Conservation (phyloP, 306 rosid species). For the Lathyrus aphaca region DNA sequence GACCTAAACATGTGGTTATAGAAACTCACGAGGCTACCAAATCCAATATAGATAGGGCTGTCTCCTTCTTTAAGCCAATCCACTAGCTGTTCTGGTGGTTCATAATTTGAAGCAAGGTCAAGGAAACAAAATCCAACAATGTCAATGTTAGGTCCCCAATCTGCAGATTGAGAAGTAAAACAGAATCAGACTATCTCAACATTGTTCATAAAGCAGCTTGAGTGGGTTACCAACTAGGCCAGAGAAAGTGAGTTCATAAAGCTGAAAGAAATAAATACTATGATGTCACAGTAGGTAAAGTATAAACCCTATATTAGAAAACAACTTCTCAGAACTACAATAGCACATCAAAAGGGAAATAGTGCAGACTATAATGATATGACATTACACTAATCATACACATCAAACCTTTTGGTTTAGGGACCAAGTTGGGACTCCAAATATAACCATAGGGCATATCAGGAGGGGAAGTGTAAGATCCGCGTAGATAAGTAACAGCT, state of each 20-base stretch:
- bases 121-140: slow-evolving; percentile 98
- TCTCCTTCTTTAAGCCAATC: slow-evolving; percentile 82
- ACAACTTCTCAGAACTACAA: neutral
- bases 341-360: slow-evolving; percentile 17
- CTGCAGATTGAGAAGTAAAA: slow-evolving; percentile 57
- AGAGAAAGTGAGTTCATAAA: slow-evolving; percentile 9
- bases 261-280: slow-evolving; percentile 16
- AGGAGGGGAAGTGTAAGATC: slow-evolving; percentile 58
- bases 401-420: slow-evolving; percentile 85
- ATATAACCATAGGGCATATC: slow-evolving; percentile 80
- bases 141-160: slow-evolving; percentile 90
- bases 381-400: slow-evolving; percentile 31
- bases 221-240: slow-evolving; percentile 31
- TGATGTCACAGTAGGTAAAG: slow-evolving; percentile 19
- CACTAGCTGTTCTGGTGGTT: slow-evolving; percentile 71
- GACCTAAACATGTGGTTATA: slow-evolving; percentile 29
- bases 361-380: slow-evolving; percentile 29
- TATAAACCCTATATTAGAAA: slow-evolving; percentile 1
- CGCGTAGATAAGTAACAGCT: slow-evolving; percentile 74
- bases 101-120: slow-evolving; percentile 87
- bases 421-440: slow-evolving; percentile 98
- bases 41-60: slow-evolving; percentile 83
- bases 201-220: slow-evolving; percentile 2
- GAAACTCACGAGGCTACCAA: slow-evolving; percentile 96
- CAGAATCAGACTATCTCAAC: slow-evolving; percentile 27